Percentiles rank a stretch among this genome's conserved stretches.
Conservation (phyloP, 305 asterid species). For the Stenogyne calaminthoides region DNA sequence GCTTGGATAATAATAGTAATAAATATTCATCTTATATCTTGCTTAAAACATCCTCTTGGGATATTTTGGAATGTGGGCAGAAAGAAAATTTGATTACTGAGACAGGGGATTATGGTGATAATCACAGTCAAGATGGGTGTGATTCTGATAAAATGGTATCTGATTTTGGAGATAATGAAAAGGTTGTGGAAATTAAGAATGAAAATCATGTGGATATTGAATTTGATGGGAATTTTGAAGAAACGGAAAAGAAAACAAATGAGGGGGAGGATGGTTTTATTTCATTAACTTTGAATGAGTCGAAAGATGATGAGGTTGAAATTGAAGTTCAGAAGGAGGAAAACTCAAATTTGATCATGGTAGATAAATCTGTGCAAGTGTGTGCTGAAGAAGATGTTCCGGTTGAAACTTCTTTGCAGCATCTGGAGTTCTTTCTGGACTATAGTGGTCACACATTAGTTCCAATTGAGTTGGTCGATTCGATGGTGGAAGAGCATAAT, state of each 20-base stretch:
- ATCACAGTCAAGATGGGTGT: neutral
- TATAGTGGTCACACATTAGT: constrained; percentile 68
- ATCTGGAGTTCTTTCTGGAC: constrained; percentile 81
- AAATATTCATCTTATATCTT: constrained; percentile 49
- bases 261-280: constrained; percentile 34
- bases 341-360: constrained; percentile 34
- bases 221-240: constrained; percentile 34
- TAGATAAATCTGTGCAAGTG: constrained; percentile 69
- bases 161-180: constrained; percentile 35
- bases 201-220: constrained; percentile 37
- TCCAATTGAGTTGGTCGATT: constrained; percentile 72
- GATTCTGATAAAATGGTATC: constrained; percentile 23
- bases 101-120: constrained; percentile 32
- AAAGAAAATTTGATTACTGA: constrained; percentile 47
- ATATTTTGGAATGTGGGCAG: constrained; percentile 58
- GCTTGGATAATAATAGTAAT: constrained; percentile 28
- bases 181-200: constrained; percentile 28
- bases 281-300: constrained; percentile 25
- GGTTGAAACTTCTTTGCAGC: constrained; percentile 51
- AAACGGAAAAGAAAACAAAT: constrained; percentile 24
- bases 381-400: constrained; percentile 44
- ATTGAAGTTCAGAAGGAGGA: constrained; percentile 35
- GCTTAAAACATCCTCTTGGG: constrained; percentile 71
- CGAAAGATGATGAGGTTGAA: constrained; percentile 25
- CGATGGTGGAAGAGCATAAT: constrained; percentile 48